Conservation (phyloP, 306 rosid genomes). For the Cicer bijugum region DNA sequence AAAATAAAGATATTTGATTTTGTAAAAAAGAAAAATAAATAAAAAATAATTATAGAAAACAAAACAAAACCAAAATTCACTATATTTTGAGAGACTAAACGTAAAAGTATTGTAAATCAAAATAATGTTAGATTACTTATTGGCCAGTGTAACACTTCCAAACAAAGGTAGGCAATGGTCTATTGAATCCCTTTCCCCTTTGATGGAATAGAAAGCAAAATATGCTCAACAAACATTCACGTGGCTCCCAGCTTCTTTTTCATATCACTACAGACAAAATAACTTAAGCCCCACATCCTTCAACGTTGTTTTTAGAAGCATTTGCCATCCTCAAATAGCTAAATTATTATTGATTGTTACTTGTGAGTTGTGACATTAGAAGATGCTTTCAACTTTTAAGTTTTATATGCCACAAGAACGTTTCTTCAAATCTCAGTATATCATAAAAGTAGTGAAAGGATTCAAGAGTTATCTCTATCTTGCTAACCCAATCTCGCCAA, state of each 20-base stretch:
- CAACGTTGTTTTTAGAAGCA: constrained; percentile 11
- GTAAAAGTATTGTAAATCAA: neutral
- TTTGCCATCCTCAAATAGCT: constrained; percentile 21
- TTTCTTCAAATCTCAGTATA: neutral
- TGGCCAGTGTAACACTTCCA: neutral
- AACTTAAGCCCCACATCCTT: neutral
- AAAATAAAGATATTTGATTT: no score
- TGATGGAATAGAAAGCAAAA: constrained; percentile 8
- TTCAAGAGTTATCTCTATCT: constrained; percentile 20
- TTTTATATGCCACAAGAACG: constrained; percentile 6
- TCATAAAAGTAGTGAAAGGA: constrained; percentile 37
- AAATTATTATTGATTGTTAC: constrained; percentile 32
- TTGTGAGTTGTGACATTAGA: constrained; percentile 12
- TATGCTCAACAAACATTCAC: constrained; percentile 31
- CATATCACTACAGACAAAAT: constrained; percentile 12
- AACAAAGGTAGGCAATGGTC: constrained; percentile 2
- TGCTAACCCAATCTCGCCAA: constrained; percentile 31
- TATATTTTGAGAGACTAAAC: no score
- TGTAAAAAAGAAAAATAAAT: no score
- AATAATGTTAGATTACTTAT: neutral
- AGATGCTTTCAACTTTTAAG: constrained; percentile 38
- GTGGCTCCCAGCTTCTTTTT: constrained; percentile 11
- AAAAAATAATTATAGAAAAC: no score
- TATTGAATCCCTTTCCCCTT: neutral
- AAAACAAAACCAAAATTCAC: no score